A percentile compares a stretch with the other conserved stretches of the same genome.
Evolutionary conservation across 768 basidiomycete genomes (phyloP).

Genomic region (Kwoniella sp.): DNA sequence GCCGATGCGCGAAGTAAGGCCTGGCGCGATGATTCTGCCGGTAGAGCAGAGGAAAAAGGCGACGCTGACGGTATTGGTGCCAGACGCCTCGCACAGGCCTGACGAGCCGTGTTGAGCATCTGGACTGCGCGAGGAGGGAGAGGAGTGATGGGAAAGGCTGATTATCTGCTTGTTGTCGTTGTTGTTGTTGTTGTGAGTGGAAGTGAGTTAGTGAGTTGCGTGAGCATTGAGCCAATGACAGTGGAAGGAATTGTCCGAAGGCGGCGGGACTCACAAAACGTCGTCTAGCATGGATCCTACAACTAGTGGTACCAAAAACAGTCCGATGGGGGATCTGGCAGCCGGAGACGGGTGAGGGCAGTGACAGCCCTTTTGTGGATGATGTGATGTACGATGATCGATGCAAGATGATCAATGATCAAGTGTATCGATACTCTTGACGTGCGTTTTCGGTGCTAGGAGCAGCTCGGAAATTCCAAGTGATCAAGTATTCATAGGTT

Average conservation of each 20-base stretch:
- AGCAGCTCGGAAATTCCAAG: conserved; percentile 21
- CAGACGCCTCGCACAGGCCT: conserved; percentile 24
- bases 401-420: too few relatives aligned
- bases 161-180: neutral
- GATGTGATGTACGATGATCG: too few relatives aligned
- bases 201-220: neutral
- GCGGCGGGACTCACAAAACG: neutral
- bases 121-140: neutral
- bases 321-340: too few relatives aligned
- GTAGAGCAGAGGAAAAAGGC: conserved; percentile 13
- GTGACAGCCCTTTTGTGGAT: too few relatives aligned
- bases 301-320: too few relatives aligned
- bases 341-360: too few relatives aligned
- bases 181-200: neutral
- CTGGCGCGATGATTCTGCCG: conserved; percentile 33
- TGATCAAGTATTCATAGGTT: neutral
- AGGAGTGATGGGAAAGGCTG: neutral
- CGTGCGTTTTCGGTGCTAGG: conserved; percentile 3
- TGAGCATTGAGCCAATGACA: conserved; percentile 20
- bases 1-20: conserved; percentile 22
- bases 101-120: conserved; percentile 23
- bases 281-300: neutral
- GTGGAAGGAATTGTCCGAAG: conserved; percentile 5
- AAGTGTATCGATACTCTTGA: neutral
- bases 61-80: neutral